Percentiles rank a stretch among this genome's conserved stretches.
Conservation (phyloP, 2,329 filamentous ascomycete species). For the Tympanopsis confertula region DNA sequence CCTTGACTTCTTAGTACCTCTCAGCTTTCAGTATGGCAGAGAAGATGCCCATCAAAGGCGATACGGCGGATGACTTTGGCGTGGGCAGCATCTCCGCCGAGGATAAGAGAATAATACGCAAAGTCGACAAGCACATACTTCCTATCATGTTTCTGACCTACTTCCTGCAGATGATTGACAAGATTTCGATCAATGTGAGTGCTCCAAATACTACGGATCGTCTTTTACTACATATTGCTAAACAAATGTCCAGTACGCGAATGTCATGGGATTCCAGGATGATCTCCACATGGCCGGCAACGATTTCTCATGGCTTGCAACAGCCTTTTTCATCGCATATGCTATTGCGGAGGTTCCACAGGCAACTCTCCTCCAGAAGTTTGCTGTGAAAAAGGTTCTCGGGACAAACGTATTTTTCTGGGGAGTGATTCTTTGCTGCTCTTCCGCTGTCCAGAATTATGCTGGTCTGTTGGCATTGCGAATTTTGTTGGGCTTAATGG, state of each 20-base stretch:
- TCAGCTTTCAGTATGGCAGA: too few species aligned
- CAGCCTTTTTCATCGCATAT: slow-evolving; percentile 51
- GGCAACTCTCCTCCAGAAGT: slow-evolving; percentile 47
- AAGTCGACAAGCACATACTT: too few species aligned
- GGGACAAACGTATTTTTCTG: slow-evolving; percentile 45
- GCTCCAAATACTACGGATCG: neutral
- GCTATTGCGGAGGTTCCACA: slow-evolving; percentile 47
- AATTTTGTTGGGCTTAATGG: slow-evolving; percentile 48
- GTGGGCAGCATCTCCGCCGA: too few species aligned
- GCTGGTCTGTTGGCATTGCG: slow-evolving; percentile 38
- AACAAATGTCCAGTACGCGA: slow-evolving; percentile 38
- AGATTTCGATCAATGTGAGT: slow-evolving; percentile 49
- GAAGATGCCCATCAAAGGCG: too few species aligned
- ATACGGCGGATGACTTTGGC: too few species aligned
- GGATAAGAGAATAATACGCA: too few species aligned
- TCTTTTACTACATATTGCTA: neutral
- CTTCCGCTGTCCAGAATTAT: slow-evolving; percentile 41
- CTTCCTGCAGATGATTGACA: too few species aligned
- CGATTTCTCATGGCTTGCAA: slow-evolving; percentile 50
- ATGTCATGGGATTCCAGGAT: slow-evolving; percentile 49
- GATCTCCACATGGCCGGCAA: slow-evolving; percentile 44
- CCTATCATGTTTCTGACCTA: too few species aligned
- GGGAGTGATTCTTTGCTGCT: slow-evolving; percentile 42
- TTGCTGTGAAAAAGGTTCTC: slow-evolving; percentile 50
- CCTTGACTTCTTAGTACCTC: too few species aligned